Conservation (phyloP, 2,329 filamentous ascomycete species). For the Xylaria sp. region DNA sequence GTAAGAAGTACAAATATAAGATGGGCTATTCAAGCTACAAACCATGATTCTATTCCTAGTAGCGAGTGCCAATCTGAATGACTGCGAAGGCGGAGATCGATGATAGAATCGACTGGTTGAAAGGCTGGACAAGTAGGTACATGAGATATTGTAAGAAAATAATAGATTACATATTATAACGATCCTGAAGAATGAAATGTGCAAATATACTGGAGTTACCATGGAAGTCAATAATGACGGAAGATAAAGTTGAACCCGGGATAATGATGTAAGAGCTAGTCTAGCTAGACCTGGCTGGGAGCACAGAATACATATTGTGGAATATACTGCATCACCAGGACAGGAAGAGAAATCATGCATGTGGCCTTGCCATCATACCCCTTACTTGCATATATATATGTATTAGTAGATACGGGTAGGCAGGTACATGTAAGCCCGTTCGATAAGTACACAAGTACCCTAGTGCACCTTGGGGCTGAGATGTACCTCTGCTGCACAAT, state of each 20-base stretch:
- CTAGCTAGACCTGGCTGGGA: not conserved
- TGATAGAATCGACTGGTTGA: not conserved
- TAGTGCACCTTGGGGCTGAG: not conserved
- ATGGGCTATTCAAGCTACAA: conserved; percentile 14
- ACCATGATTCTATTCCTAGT: conserved; percentile 39
- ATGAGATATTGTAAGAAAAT: not conserved
- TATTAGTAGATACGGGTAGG: no score
- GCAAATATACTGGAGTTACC: not conserved
- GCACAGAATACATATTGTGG: no score
- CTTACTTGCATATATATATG: no score
- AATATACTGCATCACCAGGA: no score
- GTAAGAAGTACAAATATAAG: not conserved
- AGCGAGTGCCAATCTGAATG: not conserved
- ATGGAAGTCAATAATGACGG: not conserved
- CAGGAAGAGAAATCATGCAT: no score
- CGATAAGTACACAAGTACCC: not conserved
- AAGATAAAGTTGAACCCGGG: no score
- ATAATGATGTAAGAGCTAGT: conserved; percentile 1
- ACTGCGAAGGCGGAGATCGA: not conserved
- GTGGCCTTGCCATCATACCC: no score
- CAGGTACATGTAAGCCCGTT: not conserved
- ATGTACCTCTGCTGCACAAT: no score
- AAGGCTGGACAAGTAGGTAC: not conserved
- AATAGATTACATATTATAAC: no score
- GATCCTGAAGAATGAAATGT: not conserved